A percentile compares a stretch with the other conserved stretches of the same genome.
Conservation (phyloP, 2,329 filamentous ascomycete genomes). For the Tetracladium maxilliforme region DNA sequence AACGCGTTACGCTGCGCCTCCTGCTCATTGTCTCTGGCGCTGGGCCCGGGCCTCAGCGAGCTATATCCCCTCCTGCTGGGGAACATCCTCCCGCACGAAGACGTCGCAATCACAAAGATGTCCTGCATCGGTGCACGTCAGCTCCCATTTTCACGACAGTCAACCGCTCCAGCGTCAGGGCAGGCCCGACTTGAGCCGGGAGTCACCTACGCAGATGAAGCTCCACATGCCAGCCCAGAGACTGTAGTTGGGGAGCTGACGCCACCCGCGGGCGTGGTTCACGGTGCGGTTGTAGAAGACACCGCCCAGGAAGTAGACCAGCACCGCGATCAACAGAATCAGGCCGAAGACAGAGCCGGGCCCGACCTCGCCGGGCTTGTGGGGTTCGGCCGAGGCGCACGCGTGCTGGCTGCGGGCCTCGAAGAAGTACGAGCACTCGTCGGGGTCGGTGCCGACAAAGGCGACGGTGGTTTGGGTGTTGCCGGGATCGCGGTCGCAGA, state of each 20-base stretch:
- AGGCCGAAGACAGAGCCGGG: slow-evolving; percentile 74
- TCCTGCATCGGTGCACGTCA: slow-evolving; percentile 24
- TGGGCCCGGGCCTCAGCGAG: slow-evolving; percentile 32
- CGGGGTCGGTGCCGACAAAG: slow-evolving; percentile 70
- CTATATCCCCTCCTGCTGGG: slow-evolving; percentile 54
- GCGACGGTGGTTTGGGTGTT: slow-evolving; percentile 55
- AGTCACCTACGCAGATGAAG: slow-evolving; percentile 58
- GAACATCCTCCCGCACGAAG: slow-evolving; percentile 53
- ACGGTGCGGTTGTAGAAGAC: slow-evolving; percentile 94
- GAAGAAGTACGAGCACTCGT: slow-evolving; percentile 93
- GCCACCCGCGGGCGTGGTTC: slow-evolving; percentile 86
- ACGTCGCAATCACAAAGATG: slow-evolving; percentile 51
- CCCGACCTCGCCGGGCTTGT: slow-evolving; percentile 58
- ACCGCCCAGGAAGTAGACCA: slow-evolving; percentile 84
- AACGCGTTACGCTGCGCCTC: slow-evolving; percentile 89
- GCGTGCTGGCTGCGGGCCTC: slow-evolving; percentile 77
- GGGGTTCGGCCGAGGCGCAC: slow-evolving; percentile 52
- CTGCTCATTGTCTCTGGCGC: slow-evolving; percentile 8
- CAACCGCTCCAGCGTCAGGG: slow-evolving; percentile 16
- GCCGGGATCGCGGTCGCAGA: slow-evolving; percentile 74
- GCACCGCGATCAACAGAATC: slow-evolving; percentile 60
- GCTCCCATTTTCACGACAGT: slow-evolving; percentile 1
- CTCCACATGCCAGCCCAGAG: slow-evolving; percentile 81
- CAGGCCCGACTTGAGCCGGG: slow-evolving; percentile 11
- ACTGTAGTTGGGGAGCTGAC: slow-evolving; percentile 85